Evolutionary conservation across 192 early-diverging fungal genomes (phyloP), one percentile per base, ranked within the genome.

Genomic region (Coemansia sp.): DNA sequence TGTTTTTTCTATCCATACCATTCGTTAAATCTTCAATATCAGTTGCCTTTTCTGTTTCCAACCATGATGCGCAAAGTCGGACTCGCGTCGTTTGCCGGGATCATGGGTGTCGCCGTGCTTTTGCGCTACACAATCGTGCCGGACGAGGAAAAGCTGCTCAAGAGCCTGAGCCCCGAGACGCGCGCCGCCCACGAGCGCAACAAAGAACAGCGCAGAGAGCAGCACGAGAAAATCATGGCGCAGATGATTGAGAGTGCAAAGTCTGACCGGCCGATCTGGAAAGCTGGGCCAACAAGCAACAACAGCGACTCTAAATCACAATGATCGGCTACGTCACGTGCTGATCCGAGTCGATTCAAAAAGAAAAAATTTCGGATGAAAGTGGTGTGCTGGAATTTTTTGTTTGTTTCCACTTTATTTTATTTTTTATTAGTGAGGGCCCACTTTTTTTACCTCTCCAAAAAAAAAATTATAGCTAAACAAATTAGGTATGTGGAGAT

Each of bases 101-200:
- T 78, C 56, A 65, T 78, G 69, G 69, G 75, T 45, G 42, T 56
- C 3, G 75, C 62, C 0, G 54, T 71, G 22, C 49, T 71, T 48
- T 55, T 78, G 57, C 75, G 75, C 30, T 71, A 71, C 57, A 71
- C 75, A n/a, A 65, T 78, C 22, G 75, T 78, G 33, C 69, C 75
- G 7, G 61, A 61, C 40, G 75, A 78, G 58, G 65, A 78, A 14
- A 52, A 71, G 59, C 40, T 78, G 38, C 47, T 78, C 25, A 30
- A 6, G 40, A 58, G 57, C 42, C 58, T 78, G 54, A 67, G 69
- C 49, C 63, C 75, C 14, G 75, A 78, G 58, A 21, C 71, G 40
- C 75, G 75, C 32, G 75, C 69, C 27, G 69, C 67, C 47, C 45
- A 68, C 61, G 75, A 71, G 65, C 56, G 64, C 22, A 71, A 65